phyloP scores from a whole-genome alignment of 345 rosid genomes.

The Syzygium aromaticum region DNA sequence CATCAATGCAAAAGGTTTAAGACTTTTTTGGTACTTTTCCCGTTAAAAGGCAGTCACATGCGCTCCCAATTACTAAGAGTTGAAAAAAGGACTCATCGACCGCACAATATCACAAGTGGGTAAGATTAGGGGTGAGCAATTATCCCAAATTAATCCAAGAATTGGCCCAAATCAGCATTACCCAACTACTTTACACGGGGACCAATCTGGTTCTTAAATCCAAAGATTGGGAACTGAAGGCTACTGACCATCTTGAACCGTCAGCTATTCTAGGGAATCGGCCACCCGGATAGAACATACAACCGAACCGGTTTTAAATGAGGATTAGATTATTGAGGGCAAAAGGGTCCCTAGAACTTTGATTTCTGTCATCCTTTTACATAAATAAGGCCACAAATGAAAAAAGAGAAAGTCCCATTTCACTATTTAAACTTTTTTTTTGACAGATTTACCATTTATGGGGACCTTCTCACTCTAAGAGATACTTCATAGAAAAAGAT shows the following conservation, averaged over 20 bases:
- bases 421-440: too few relatives aligned
- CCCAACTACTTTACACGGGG: fast-evolving
- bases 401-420: too few relatives aligned
- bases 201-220: neutral
- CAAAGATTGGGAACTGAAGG: fast-evolving
- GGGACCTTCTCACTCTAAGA: too few relatives aligned
- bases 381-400: too few relatives aligned
- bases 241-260: too few relatives aligned
- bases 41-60: neutral
- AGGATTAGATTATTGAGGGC: neutral
- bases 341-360: neutral
- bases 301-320: neutral
- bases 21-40: too few relatives aligned
- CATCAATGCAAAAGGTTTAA: too few relatives aligned
- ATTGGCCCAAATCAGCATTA: fast-evolving
- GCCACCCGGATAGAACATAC: neutral
- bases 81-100: neutral
- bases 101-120: neutral
- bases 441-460: too few relatives aligned
- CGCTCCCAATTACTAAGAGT: neutral
- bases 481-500: too few relatives aligned
- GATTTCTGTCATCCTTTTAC: neutral
- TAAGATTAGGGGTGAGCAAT: neutral
- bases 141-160: fast-evolving
- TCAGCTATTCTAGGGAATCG: too few relatives aligned